Conservation (phyloP, 306 rosid genomes). For the Quercus rubra region DNA sequence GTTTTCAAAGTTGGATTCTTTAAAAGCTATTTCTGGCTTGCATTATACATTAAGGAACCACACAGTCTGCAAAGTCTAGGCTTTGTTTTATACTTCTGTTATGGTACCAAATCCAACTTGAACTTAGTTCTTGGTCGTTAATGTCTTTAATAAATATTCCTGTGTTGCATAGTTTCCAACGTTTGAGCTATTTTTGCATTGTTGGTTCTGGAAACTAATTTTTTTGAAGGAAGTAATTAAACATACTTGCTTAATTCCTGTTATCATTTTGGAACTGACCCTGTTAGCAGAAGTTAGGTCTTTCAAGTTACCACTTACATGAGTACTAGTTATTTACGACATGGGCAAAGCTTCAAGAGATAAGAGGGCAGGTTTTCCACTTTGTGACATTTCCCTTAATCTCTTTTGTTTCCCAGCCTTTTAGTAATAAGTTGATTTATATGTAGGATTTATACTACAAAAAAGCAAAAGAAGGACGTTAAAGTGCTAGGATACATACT, state of each 20-base stretch:
- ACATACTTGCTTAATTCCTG: neutral
- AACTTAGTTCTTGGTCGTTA: neutral
- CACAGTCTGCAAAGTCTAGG: neutral
- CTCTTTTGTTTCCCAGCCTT: neutral
- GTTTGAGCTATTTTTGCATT: neutral
- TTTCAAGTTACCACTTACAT: neutral
- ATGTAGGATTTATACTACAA: constrained; percentile 87
- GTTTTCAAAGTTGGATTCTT: neutral
- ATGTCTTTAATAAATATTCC: neutral
- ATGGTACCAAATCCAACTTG: neutral
- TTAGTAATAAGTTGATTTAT: constrained; percentile 7
- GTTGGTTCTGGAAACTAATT: neutral
- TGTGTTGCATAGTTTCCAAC: neutral
- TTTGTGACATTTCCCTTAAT: neutral
- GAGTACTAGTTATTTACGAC: neutral
- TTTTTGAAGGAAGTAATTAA: neutral
- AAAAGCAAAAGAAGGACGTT: constrained; percentile 94
- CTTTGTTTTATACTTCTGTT: neutral
- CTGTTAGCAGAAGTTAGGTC: neutral
- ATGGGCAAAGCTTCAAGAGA: constrained; percentile 99
- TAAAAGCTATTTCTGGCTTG: neutral
- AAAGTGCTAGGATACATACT: constrained; percentile 49
- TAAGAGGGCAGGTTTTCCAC: constrained; percentile 53
- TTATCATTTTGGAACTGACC: neutral
- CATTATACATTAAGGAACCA: neutral